A percentile compares a stretch with the other conserved stretches of the same genome.
These are phyloP conservation scores for Ophiognomonia clavigignenti-juglandacearum DNA, from an alignment of 2,329 filamentous ascomycete species.

Conservation along the genomic window DNA sequence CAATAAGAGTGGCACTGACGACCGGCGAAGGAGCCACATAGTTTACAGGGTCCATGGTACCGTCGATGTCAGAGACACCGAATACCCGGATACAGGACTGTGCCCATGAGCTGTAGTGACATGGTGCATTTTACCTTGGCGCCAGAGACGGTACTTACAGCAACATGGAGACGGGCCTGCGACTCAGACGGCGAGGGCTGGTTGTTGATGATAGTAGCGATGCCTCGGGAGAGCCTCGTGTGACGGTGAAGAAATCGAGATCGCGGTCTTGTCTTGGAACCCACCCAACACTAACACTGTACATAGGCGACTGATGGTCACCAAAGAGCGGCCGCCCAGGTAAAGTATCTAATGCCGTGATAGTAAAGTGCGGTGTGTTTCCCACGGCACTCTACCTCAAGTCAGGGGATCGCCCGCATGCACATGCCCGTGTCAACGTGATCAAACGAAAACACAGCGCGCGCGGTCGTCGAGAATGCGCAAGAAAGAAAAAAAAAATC, in stretches of 20 bases:
- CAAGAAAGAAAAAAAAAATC: not conserved
- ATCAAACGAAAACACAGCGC: not conserved
- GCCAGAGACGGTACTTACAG: not conserved
- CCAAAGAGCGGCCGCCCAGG: not conserved
- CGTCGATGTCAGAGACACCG: slow-evolving; percentile 1
- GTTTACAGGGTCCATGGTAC: no score
- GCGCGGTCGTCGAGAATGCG: slow-evolving; percentile 1
- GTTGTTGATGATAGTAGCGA: not conserved
- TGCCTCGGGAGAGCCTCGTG: not conserved
- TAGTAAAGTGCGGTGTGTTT: not conserved
- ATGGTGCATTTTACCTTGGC: no score
- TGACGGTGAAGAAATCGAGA: slow-evolving; percentile 7
- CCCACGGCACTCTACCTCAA: not conserved
- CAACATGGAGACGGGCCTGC: slow-evolving; percentile 1
- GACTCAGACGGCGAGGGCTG: slow-evolving; percentile 4
- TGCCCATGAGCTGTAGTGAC: slow-evolving; percentile 1
- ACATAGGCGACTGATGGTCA: no score
- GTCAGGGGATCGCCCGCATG: not conserved
- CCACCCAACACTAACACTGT: not conserved
- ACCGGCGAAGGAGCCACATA: not conserved
- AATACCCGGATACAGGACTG: slow-evolving; percentile 4
- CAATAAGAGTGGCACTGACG: not conserved
- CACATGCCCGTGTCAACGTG: slow-evolving; percentile 2
- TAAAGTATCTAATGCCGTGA: not conserved
- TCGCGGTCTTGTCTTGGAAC: not conserved